Percentiles rank a stretch among this genome's conserved stretches.
These are phyloP conservation scores for Eucalyptus marginata DNA, from an alignment of 345 rosid species.

Conservation along the genomic window DNA sequence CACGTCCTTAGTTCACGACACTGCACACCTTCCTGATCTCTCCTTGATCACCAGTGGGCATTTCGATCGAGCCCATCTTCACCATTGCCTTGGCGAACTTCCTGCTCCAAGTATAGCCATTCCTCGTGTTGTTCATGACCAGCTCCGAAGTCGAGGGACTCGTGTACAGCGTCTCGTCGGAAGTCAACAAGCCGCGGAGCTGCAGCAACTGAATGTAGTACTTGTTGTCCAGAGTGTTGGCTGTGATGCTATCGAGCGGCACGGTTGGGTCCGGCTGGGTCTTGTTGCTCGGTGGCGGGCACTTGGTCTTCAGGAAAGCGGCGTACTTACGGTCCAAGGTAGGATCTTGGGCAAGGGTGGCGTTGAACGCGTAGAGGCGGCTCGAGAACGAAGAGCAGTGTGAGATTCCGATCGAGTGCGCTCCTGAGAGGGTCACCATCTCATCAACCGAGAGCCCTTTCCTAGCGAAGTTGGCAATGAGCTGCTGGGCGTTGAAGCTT, in stretches of 20 bases:
- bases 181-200: conserved; percentile 16
- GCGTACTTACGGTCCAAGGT: conserved; percentile 11
- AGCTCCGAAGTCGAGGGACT: conserved; percentile 3
- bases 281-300: conserved; percentile 1
- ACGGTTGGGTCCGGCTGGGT: background rate
- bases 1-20: background rate
- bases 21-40: conserved; percentile 27
- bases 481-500: background rate
- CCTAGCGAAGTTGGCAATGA: conserved; percentile 3
- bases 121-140: conserved; percentile 9
- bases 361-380: conserved; percentile 20
- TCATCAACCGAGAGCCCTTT: conserved; percentile 30
- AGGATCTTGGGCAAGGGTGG: conserved; percentile 24
- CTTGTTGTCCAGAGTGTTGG: conserved; percentile 13
- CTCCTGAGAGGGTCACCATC: conserved; percentile 42
- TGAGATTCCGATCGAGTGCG: conserved; percentile 28
- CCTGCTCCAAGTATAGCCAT: conserved; percentile 1
- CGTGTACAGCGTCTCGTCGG: conserved; percentile 20
- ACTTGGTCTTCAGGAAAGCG: conserved; percentile 13
- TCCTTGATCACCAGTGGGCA: conserved; percentile 16
- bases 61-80: conserved; percentile 22
- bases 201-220: conserved; percentile 15
- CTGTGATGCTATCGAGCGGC: conserved; percentile 5
- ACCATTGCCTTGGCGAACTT: conserved; percentile 27
- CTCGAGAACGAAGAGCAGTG: conserved; percentile 25